Conservation (phyloP, 1,284 basidiomycete species). For the Agroathelia rolfsii region DNA sequence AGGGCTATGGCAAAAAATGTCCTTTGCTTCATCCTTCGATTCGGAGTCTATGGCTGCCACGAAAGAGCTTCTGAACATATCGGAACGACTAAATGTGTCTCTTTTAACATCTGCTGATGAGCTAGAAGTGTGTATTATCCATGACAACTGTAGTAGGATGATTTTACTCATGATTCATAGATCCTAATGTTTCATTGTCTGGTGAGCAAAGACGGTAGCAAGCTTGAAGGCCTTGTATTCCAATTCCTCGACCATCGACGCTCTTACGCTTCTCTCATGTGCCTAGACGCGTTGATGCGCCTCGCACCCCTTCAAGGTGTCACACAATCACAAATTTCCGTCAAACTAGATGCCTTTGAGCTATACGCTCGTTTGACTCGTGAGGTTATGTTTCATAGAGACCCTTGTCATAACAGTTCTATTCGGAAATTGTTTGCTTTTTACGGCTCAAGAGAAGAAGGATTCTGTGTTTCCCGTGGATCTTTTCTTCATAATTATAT, state of each 20-base stretch:
- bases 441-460: conserved; percentile 15
- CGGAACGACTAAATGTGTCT: conserved; percentile 13
- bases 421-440: conserved; percentile 32
- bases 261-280: conserved; percentile 33
- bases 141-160: too few species aligned
- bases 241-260: conserved; percentile 16
- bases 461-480: conserved; percentile 17
- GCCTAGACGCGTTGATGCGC: conserved; percentile 15
- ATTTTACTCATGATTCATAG: conserved; percentile 11
- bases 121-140: too few species aligned
- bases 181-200: conserved; percentile 35
- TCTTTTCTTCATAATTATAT: conserved; percentile 18
- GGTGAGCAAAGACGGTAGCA: conserved; percentile 10
- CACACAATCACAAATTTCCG: conserved; percentile 7
- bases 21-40: conserved; percentile 17
- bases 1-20: conserved; percentile 23
- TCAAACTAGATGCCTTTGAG: conserved; percentile 17
- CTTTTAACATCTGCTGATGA: conserved; percentile 12
- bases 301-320: conserved; percentile 5
- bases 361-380: conserved; percentile 29
- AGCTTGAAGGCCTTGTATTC: conserved; percentile 21
- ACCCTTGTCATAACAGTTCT: conserved; percentile 16
- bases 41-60: conserved; percentile 9
- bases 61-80: conserved; percentile 17
- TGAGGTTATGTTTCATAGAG: conserved; percentile 15